Percentiles rank a stretch among this genome's conserved stretches.
Conservation (phyloP, 2,329 filamentous ascomycete genomes). For the Ambrosiella xylebori region DNA sequence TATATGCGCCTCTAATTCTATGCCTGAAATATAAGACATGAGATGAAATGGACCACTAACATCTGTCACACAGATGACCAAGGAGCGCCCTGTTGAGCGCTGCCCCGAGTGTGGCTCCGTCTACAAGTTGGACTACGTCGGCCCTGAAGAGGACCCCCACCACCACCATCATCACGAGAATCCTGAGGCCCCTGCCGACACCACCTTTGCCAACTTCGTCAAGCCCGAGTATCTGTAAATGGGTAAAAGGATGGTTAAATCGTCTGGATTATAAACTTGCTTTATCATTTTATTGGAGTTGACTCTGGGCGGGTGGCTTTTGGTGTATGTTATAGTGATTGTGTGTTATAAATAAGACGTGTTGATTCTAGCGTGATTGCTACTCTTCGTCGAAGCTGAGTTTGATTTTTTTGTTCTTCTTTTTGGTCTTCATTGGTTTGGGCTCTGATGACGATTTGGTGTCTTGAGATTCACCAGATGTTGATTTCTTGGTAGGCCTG, state of each 20-base stretch:
- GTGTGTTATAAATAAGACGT: background rate
- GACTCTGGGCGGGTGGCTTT: background rate
- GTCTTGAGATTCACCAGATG: conserved; percentile 5
- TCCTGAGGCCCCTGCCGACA: conserved; percentile 51
- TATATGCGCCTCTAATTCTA: background rate
- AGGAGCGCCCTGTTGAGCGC: conserved; percentile 79
- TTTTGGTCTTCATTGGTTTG: conserved; percentile 21
- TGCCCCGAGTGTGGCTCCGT: conserved; percentile 94
- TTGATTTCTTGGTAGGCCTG: conserved; percentile 15
- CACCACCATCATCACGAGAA: conserved; percentile 39
- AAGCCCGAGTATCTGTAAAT: conserved; percentile 81
- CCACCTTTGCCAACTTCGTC: conserved; percentile 93
- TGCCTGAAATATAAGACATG: background rate
- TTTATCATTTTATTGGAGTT: conserved; percentile 3
- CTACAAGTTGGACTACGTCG: conserved; percentile 96
- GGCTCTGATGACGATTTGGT: conserved; percentile 6
- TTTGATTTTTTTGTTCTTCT: conserved; percentile 48
- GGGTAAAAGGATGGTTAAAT: background rate
- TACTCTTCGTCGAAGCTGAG: conserved; percentile 50
- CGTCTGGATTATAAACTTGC: background rate
- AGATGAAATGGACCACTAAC: conserved; percentile 5
- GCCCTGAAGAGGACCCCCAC: conserved; percentile 58
- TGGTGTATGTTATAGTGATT: background rate
- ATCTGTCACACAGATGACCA: conserved; percentile 45
- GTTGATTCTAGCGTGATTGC: background rate